A percentile compares a stretch with the other conserved stretches of the same genome.
Evolutionary conservation across 805 yeast species (phyloP).

Genomic region (Lipomyces anomalus): DNA sequence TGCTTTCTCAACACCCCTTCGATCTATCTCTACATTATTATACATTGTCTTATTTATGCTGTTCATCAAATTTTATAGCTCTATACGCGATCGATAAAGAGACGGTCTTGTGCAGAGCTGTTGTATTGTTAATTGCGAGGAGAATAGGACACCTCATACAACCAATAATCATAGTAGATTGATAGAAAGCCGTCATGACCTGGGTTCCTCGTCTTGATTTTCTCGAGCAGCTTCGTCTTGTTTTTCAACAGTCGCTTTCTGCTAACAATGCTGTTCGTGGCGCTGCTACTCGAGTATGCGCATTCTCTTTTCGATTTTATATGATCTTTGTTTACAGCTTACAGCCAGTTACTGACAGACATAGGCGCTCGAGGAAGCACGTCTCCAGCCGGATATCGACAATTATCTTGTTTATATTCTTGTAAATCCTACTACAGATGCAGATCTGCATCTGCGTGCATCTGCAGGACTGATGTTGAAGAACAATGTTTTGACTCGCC

Average conservation of each 20-base stretch:
- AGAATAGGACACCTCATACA: too few species aligned
- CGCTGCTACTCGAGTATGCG: constrained; percentile 54
- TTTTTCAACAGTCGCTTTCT: constrained; percentile 69
- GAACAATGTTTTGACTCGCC: constrained; percentile 51
- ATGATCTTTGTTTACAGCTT: neutral
- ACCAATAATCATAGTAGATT: too few species aligned
- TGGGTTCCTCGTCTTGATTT: constrained; percentile 69
- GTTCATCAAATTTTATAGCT: too few species aligned
- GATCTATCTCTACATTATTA: too few species aligned
- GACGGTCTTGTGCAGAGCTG: too few species aligned
- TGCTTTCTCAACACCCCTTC: too few species aligned
- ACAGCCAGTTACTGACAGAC: neutral
- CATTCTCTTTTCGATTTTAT: too few species aligned
- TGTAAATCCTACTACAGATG: constrained; percentile 45
- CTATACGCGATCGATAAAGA: too few species aligned
- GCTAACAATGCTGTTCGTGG: constrained; percentile 48
- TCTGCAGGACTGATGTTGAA: constrained; percentile 85
- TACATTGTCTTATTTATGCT: too few species aligned
- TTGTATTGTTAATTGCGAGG: too few species aligned
- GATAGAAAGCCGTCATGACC: too few species aligned
- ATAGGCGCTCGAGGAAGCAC: constrained; percentile 60
- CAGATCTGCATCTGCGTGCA: constrained; percentile 60
- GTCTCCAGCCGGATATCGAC: constrained; percentile 66
- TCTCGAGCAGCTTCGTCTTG: constrained; percentile 56
- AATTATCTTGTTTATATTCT: constrained; percentile 72